These are phyloP conservation scores for Colletotrichum sp. DNA, from an alignment of 2,329 filamentous ascomycete genomes.

Conservation along the genomic window DNA sequence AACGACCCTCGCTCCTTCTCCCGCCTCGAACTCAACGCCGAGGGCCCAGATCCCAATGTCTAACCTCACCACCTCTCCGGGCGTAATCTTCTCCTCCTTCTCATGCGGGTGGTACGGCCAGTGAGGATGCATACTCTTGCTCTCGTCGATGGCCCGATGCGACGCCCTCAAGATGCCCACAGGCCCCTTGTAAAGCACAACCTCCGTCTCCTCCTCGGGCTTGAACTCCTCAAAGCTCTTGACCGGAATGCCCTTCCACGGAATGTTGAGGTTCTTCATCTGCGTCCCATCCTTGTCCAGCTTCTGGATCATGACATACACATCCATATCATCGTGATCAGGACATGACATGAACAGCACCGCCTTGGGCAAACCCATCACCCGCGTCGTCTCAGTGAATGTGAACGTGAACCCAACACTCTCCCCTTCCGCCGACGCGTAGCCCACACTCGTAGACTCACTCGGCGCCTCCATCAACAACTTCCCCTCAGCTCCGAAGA, in stretches of 20 bases:
- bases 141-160: constrained; percentile 25
- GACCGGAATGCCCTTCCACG: constrained; percentile 23
- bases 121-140: constrained; percentile 28
- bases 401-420: constrained; percentile 37
- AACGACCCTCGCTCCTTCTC: constrained; percentile 25
- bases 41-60: constrained; percentile 34
- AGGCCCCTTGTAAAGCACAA: constrained; percentile 29
- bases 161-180: constrained; percentile 28
- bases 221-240: constrained; percentile 25
- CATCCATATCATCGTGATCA: constrained; percentile 45
- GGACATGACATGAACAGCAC: constrained; percentile 49
- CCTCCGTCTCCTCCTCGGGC: constrained; percentile 25
- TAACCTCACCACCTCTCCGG: constrained; percentile 26
- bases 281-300: constrained; percentile 9
- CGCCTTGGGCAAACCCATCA: constrained; percentile 51
- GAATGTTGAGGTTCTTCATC: constrained; percentile 30
- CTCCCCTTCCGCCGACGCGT: background rate
- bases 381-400: constrained; percentile 39
- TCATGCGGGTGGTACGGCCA: constrained; percentile 26
- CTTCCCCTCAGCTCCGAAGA: constrained; percentile 35
- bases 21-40: constrained; percentile 31
- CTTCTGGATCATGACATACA: constrained; percentile 38
- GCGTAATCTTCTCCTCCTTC: constrained; percentile 15
- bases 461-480: constrained; percentile 43
- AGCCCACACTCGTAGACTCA: constrained; percentile 30